Base-by-base conservation (phyloP, 352 stramenopile genomes). In the Phytophthora pisi region DNA sequence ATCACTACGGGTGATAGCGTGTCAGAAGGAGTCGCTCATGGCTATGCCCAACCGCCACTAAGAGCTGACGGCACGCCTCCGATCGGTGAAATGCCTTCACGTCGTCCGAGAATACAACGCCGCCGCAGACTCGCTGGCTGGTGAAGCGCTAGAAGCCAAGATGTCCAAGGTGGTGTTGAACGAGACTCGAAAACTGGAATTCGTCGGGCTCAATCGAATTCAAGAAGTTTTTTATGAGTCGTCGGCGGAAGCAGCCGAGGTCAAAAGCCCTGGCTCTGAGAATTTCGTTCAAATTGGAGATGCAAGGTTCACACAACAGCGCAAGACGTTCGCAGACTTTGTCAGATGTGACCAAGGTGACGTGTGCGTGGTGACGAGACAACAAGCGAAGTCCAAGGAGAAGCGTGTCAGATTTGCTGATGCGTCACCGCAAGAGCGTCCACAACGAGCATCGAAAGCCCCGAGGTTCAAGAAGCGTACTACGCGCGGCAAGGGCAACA, bases 1-100 rank as follows among this genome's bases (percentile, higher is more conserved):
- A 50, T 49, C 57, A 36, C 46, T 57, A 57, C 46, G 57, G 45
- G 57, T 64, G 34, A 64, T 64, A 20, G 55, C 42, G 31, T 61
- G 55, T 7, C 23, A 16, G 15, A 61, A 61, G 13, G 55, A 61
- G 28, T 53, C 55, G 15, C 43, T 61, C 2, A 61, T 61, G 55
- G 28, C 28, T 8, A 11, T 20, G 23, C 26, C 53, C 5, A 61
- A 54, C 18, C 24, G 8, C 1, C 55, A 61, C 54, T 30, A n/a
- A 28, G 54, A 52, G 24, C 10, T 61, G 6, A 52, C 54, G 2
- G 26, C 23, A 5, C 51, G 40, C 36, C 54, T 61, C 34, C 36
- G 20, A 2, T 51, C 24, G 2, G 24, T 61, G 15, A 61, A 30
- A 16, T 61, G 45, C 30, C 24, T 61, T 13, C 54, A 61, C 11